Evolutionary conservation across 2,329 filamentous ascomycete species (phyloP).

Genomic region (Whalleya microplaca): DNA sequence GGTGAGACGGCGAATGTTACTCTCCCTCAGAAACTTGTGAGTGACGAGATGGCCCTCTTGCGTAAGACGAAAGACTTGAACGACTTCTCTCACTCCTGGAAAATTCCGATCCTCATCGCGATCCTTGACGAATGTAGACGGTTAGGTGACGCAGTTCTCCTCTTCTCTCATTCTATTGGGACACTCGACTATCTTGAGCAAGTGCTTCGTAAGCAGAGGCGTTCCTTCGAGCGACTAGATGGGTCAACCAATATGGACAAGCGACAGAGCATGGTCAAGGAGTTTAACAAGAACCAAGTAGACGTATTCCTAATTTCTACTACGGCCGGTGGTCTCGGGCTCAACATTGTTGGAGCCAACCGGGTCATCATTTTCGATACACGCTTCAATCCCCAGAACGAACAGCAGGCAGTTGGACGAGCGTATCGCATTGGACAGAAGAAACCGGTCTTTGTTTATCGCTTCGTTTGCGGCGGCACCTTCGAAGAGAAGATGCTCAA

Average conservation of each 20-base stretch:
- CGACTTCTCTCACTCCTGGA: conserved; percentile 63
- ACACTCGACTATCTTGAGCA: conserved; percentile 71
- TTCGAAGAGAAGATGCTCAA: conserved; percentile 78
- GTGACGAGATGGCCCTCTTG: conserved; percentile 41
- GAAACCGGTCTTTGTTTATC: conserved; percentile 84
- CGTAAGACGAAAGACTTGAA: conserved; percentile 43
- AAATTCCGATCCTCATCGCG: conserved; percentile 66
- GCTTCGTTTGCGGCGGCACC: conserved; percentile 76
- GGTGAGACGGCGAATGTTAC: conserved; percentile 15
- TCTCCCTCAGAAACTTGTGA: conserved; percentile 38
- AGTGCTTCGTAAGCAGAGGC: conserved; percentile 53
- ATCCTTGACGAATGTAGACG: conserved; percentile 70
- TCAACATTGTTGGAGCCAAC: conserved; percentile 85
- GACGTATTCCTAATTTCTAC: conserved; percentile 83
- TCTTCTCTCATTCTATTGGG: conserved; percentile 76
- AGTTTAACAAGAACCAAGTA: conserved; percentile 64
- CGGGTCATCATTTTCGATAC: conserved; percentile 87
- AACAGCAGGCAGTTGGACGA: conserved; percentile 85
- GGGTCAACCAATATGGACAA: conserved; percentile 59
- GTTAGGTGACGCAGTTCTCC: conserved; percentile 72
- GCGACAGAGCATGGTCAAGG: conserved; percentile 67
- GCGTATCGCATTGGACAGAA: conserved; percentile 84
- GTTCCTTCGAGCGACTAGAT: conserved; percentile 65
- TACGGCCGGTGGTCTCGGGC: conserved; percentile 76
- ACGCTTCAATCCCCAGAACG: conserved; percentile 76